A percentile compares a stretch with the other conserved stretches of the same genome.
Evolutionary conservation across 75 land plant genomes (phyloP).

Genomic region (Picea sitchensis): DNA sequence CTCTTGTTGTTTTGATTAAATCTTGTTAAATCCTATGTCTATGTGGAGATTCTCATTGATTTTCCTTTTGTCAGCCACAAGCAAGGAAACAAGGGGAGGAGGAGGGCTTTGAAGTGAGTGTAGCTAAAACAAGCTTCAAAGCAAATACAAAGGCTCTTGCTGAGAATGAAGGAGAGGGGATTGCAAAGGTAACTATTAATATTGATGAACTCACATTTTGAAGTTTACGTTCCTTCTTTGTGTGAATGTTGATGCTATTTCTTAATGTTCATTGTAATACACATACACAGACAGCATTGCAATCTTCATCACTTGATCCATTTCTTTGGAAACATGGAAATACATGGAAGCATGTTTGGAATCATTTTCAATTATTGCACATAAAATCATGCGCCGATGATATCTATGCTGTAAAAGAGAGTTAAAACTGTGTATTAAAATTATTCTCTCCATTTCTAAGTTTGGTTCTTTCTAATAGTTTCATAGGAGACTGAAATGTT

Average conservation of each 20-base stretch:
- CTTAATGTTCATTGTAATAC: background rate
- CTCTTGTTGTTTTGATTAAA: too few relatives aligned
- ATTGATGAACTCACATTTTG: background rate
- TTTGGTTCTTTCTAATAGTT: background rate
- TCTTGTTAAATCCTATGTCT: background rate
- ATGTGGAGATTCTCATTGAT: background rate
- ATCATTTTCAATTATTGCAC: too few relatives aligned
- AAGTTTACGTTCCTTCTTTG: background rate
- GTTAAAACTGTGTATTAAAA: background rate
- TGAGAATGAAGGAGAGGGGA: conserved; percentile 99
- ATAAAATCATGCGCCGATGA: background rate
- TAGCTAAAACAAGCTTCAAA: conserved; percentile 99
- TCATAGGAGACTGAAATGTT: background rate
- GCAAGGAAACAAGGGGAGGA: conserved; percentile 89
- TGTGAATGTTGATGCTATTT: background rate
- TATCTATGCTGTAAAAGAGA: too few relatives aligned
- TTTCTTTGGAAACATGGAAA: background rate
- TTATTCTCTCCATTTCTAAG: background rate
- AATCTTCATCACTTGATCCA: background rate
- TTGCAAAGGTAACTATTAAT: conserved; percentile 77
- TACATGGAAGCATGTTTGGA: background rate
- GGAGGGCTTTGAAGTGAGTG: conserved; percentile 86
- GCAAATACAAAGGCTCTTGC: conserved; percentile 99
- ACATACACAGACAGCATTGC: background rate
- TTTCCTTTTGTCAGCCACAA: conserved; percentile 68